A percentile compares a stretch with the other conserved stretches of the same genome.
Conservation (phyloP, 2,329 filamentous ascomycete species). For the Ascochyta viciae-villosae region DNA sequence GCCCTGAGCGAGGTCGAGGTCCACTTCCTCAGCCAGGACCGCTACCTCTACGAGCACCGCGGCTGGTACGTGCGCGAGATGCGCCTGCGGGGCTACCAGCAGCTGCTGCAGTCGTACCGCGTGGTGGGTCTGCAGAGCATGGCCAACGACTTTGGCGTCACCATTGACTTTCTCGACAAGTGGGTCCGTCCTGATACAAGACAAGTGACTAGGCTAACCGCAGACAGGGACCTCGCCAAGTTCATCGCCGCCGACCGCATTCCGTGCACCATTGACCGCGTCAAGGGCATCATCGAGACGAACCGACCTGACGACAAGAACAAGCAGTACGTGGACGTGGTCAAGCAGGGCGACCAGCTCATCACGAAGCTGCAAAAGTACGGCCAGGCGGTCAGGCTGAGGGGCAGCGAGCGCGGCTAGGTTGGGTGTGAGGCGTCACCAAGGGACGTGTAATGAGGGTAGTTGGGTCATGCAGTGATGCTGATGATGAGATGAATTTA, state of each 20-base stretch:
- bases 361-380: slow-evolving; percentile 99
- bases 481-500: not conserved
- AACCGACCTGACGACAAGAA: slow-evolving; percentile 99
- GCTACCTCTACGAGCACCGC: slow-evolving; percentile 94
- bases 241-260: slow-evolving; percentile 96
- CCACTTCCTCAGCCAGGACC: slow-evolving; percentile 90
- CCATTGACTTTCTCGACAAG: slow-evolving; percentile 94
- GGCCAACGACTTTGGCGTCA: slow-evolving; percentile 96
- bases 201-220: slow-evolving; percentile 21
- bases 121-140: slow-evolving; percentile 97
- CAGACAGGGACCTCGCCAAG: slow-evolving; percentile 82
- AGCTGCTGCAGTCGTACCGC: slow-evolving; percentile 95
- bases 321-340: slow-evolving; percentile 98
- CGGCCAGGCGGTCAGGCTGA: slow-evolving; percentile 90
- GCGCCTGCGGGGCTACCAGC: slow-evolving; percentile 94
- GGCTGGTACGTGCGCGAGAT: slow-evolving; percentile 99
- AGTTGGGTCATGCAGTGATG: slow-evolving; percentile 29
- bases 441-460: slow-evolving; percentile 31
- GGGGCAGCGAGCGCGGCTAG: slow-evolving; percentile 89
- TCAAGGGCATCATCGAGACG: slow-evolving; percentile 96
- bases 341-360: slow-evolving; percentile 95
- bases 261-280: slow-evolving; percentile 95
- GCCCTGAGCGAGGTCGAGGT: slow-evolving; percentile 90
- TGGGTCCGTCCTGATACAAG: slow-evolving; percentile 50
- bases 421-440: not conserved